A percentile compares a stretch with the other conserved stretches of the same genome.
Conservation (phyloP, 2,329 filamentous ascomycete genomes). For the Whalleya microplaca region DNA sequence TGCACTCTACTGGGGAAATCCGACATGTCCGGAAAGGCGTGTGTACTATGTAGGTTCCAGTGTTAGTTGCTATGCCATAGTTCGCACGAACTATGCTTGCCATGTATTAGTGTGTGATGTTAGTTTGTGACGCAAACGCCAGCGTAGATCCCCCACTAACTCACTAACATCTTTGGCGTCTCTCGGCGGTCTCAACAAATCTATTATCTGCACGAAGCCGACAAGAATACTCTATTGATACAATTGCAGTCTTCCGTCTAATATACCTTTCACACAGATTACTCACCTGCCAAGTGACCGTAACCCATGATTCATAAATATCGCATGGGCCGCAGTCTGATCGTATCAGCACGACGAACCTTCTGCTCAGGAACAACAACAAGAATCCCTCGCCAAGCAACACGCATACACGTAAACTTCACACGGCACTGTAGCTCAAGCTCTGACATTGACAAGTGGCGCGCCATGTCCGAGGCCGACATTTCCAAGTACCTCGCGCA, state of each 20-base stretch:
- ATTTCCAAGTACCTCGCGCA: constrained; percentile 61
- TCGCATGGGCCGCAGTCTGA: constrained; percentile 6
- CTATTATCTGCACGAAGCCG: constrained; percentile 3
- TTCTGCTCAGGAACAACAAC: background rate
- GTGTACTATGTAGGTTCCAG: too few species aligned
- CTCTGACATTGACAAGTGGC: constrained; percentile 13
- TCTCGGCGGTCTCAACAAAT: constrained; percentile 23
- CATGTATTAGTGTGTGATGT: too few species aligned
- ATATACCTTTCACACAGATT: background rate
- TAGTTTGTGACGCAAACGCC: too few species aligned
- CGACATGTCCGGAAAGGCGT: too few species aligned
- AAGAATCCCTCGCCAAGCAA: background rate
- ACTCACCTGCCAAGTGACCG: too few species aligned
- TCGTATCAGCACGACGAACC: constrained; percentile 10
- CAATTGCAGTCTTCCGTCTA: background rate
- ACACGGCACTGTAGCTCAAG: constrained; percentile 17
- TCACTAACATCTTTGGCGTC: constrained; percentile 13
- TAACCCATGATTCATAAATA: constrained; percentile 22
- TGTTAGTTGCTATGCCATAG: too few species aligned
- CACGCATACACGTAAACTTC: background rate
- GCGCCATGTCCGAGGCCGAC: constrained; percentile 38
- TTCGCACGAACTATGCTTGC: too few species aligned
- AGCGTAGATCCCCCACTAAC: constrained; percentile 21
- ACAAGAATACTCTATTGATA: too few species aligned
- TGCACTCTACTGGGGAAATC: too few species aligned